Base-by-base conservation (phyloP, 305 asterid genomes). In the Fraxinus floribunda region DNA sequence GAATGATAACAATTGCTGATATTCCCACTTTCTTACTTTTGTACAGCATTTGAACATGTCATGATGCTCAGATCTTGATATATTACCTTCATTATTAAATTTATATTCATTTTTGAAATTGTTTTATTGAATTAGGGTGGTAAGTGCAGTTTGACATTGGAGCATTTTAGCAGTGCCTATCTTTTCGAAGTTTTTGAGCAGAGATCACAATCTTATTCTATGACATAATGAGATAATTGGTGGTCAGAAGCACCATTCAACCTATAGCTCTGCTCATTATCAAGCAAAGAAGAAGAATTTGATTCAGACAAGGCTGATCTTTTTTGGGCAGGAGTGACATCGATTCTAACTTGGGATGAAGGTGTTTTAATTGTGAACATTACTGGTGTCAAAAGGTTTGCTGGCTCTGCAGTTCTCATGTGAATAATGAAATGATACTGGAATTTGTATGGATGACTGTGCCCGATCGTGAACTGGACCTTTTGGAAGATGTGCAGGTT, bases 61-160 rank as follows among this genome's bases (percentile, higher is more conserved):
- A 30, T 57, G 80, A 85, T 78, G 66, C 84, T 78, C 34, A 20
- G 32, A 76, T n/a, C 49, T 79, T 55, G 20, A 36, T 55, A 29
- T 68, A 66, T 75, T 76, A 36, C 82, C 73, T 35, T n/a, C 76
- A 0, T 77, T 52, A 35, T 83, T 81, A 75, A 75, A 55, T 26
- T 55, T 20, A 7, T 49, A 76, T 71, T 82, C 79, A 83, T 64
- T 24, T 80, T 46, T 81, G 76, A 30, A 75, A 35, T 60, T 85
- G 66, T 81, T 55, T 81, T 62, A 30, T 49, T 83, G 90, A 75
- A 62, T 86, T 87, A 87, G 90, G 90, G 66, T 11, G 57, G 60
- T 46, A 80, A 78, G 79, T 74, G 49, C 79, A 72, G 81, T 79
- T 52, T 79, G 68, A 46, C 30, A 15, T 32, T 8, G 76, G 64